These are phyloP conservation scores for Stromatinia cepivora DNA, from an alignment of 2,329 filamentous ascomycete genomes.

Conservation along the genomic window DNA sequence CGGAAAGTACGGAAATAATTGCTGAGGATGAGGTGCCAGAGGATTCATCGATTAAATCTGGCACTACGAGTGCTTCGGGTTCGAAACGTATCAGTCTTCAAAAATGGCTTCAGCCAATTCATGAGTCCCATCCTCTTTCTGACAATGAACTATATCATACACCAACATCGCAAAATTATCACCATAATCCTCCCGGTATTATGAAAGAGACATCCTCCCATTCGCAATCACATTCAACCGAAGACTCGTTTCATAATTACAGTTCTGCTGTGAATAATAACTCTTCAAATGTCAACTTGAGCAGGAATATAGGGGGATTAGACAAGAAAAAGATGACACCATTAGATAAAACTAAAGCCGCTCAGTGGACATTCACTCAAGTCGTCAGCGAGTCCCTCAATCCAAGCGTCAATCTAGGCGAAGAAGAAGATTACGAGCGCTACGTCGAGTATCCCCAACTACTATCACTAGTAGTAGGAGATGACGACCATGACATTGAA, in stretches of 20 bases:
- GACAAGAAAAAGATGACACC: constrained; percentile 55
- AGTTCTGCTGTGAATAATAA: neutral
- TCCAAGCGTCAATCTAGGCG: constrained; percentile 72
- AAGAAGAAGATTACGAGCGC: constrained; percentile 81
- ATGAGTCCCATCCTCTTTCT: constrained; percentile 38
- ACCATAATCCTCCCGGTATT: constrained; percentile 49
- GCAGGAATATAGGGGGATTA: constrained; percentile 25
- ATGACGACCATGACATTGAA: constrained; percentile 55
- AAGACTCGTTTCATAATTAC: constrained; percentile 20
- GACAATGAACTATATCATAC: neutral
- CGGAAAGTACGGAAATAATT: constrained; percentile 43
- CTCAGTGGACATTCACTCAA: constrained; percentile 86
- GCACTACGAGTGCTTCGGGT: constrained; percentile 43
- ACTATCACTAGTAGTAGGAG: constrained; percentile 77
- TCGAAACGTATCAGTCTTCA: constrained; percentile 56
- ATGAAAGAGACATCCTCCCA: constrained; percentile 50
- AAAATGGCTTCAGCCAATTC: constrained; percentile 57
- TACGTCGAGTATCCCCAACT: constrained; percentile 90
- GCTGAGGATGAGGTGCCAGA: constrained; percentile 46
- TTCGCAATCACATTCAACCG: constrained; percentile 20
- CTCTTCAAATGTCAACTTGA: constrained; percentile 36
- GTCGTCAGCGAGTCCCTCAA: constrained; percentile 84
- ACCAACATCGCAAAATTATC: neutral
- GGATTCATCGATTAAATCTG: constrained; percentile 45
- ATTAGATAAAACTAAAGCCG: constrained; percentile 75